Conservation (phyloP, 208 protist genomes). For the Trypanosoma congolense region DNA sequence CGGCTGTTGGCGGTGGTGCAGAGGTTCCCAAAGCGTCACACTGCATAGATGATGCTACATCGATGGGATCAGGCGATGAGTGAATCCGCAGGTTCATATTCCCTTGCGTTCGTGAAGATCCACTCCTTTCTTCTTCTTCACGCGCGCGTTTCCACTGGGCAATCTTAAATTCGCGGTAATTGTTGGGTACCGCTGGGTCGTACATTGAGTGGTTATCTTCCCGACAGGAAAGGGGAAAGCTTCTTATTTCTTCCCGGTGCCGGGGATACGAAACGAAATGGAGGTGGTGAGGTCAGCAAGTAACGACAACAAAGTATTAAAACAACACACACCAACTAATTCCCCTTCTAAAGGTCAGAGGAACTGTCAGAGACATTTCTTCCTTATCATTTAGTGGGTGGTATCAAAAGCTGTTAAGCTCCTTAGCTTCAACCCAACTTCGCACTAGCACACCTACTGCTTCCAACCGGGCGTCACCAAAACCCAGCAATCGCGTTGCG, state of each 20-base stretch:
- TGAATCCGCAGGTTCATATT: neutral
- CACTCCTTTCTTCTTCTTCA: constrained; percentile 21
- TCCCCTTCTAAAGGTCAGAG: too few relatives aligned
- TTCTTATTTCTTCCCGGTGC: neutral
- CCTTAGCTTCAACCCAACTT: too few relatives aligned
- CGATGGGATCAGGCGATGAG: constrained; percentile 6
- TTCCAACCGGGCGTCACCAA: too few relatives aligned
- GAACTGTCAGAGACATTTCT: too few relatives aligned
- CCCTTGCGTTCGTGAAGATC: constrained; percentile 9
- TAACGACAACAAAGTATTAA: neutral
- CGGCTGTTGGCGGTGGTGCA: too few relatives aligned
- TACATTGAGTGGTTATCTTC: constrained; percentile 42
- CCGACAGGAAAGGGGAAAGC: neutral
- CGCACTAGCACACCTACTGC: too few relatives aligned
- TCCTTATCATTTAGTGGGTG: too few relatives aligned
- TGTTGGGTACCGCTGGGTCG: constrained; percentile 44
- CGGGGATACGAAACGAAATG: constrained; percentile 11
- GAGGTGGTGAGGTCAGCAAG: constrained; percentile 1
- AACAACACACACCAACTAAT: too few relatives aligned
- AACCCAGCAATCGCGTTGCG: too few relatives aligned
- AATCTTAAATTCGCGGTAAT: constrained; percentile 48
- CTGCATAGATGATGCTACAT: neutral
- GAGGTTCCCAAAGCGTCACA: too few relatives aligned
- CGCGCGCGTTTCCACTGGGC: constrained; percentile 22
- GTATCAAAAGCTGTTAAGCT: too few relatives aligned